Evolutionary conservation across 2,329 filamentous ascomycete genomes (phyloP).

Genomic region (Coleophoma crateriformis): DNA sequence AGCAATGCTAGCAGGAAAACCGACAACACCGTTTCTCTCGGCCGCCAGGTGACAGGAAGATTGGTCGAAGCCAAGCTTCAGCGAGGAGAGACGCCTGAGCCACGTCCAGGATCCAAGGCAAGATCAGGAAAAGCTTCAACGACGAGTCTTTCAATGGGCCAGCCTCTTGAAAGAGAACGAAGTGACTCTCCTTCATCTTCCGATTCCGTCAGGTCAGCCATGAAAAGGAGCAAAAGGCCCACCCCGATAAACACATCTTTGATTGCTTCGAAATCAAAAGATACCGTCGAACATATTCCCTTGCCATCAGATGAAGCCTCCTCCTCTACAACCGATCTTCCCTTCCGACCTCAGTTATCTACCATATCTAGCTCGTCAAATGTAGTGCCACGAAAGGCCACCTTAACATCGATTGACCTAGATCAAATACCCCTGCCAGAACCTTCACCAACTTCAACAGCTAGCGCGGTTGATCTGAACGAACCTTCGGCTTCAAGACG

Average conservation of each 20-base stretch:
- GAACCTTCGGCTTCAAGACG: slow-evolving; percentile 9
- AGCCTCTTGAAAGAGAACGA: slow-evolving; percentile 12
- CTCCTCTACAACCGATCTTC: neutral
- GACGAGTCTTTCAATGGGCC: slow-evolving; percentile 7
- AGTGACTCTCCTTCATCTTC: slow-evolving; percentile 15
- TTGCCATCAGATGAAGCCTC: slow-evolving; percentile 8
- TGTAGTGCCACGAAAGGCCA: slow-evolving; percentile 5
- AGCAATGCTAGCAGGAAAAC: slow-evolving; percentile 33
- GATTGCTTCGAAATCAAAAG: slow-evolving; percentile 9
- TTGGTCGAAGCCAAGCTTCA: slow-evolving; percentile 23
- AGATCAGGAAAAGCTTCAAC: slow-evolving; percentile 9
- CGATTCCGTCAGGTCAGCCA: slow-evolving; percentile 9
- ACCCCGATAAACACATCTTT: slow-evolving; percentile 16
- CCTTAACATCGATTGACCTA: neutral
- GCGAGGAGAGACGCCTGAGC: slow-evolving; percentile 20
- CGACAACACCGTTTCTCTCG: slow-evolving; percentile 13
- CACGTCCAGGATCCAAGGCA: slow-evolving; percentile 5
- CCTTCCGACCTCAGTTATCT: slow-evolving; percentile 11
- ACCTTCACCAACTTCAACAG: slow-evolving; percentile 6
- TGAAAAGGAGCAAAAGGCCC: slow-evolving; percentile 17
- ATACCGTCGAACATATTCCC: slow-evolving; percentile 19
- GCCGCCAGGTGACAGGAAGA: slow-evolving; percentile 22
- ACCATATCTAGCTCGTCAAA: slow-evolving; percentile 20
- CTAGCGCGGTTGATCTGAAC: slow-evolving; percentile 10
- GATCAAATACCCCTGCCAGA: slow-evolving; percentile 9